Base-by-base conservation (phyloP, 352 stramenopile genomes). In the Phytopythium aichiense region DNA sequence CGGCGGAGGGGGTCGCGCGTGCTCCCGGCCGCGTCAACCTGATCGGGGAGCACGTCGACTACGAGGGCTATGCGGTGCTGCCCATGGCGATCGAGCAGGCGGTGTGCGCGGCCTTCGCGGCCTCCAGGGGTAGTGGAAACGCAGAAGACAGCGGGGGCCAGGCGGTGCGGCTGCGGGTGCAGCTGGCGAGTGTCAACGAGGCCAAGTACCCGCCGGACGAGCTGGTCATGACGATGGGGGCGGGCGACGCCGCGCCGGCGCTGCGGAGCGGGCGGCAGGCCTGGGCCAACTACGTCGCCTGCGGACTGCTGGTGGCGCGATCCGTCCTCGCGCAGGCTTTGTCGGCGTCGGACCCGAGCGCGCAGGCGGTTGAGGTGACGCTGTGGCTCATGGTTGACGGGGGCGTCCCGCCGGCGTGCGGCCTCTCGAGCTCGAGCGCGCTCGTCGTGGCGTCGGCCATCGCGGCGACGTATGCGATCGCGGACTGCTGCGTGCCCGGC, bases 31-130 rank as follows among this genome's bases (percentile, higher is more conserved):
- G 88, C 35, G 84, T 95, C 40, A 96, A 95, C 60, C 72, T 96
- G 54, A 93, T 96, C 35, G 88, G 88, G 4, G 88, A 95, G 72
- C 85, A 95, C 66, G 73, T 96, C 43, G 85, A 95, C 74, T 96
- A 96, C 66, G 79, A 95, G 66, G 80, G 81, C 15, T 96, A 94
- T 71, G 72, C 74, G 30, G 88, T 95, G 56, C 63, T 96, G 23
- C 87, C 85, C 56, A 92, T 92, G 77, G 88, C 88, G 11, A 84
- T 95, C 42, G 57, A 72, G 4, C 73, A 91, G 55, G 76, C 73
- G 35, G 72, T 91, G 28, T 76, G 67, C 28, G 68, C 92, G 50
- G 84, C 80, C 2, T 81, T 90, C 40, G 62, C 56, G 5, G 43
- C 42, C 33, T 15, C 22, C 30, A 38, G 31, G 28, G 46, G 15